Evolutionary conservation across 352 stramenopile genomes (phyloP).

Genomic region (Phytopythium sindhum): DNA sequence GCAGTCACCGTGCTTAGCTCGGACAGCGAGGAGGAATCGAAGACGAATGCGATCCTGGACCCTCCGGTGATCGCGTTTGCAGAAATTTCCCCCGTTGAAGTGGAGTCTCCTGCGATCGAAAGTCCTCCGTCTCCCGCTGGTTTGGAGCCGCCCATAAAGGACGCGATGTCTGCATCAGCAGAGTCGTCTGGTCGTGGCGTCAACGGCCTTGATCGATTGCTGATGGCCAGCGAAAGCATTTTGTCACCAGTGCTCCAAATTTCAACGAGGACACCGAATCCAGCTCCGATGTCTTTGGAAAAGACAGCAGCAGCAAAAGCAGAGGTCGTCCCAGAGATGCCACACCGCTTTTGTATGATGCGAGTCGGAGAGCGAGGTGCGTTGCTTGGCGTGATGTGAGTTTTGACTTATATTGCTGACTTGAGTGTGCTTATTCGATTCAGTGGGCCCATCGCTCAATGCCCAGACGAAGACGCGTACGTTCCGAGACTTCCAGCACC

Average conservation of each 20-base stretch:
- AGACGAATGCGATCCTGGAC: conserved; percentile 1
- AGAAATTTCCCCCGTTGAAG: background rate
- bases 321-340: conserved; percentile 2
- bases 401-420: background rate
- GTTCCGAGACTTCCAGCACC: background rate
- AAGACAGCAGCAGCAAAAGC: conserved; percentile 1
- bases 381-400: background rate
- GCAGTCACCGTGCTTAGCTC: conserved; percentile 3
- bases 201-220: background rate
- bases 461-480: background rate
- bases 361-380: conserved; percentile 5
- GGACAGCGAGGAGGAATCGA: conserved; percentile 15
- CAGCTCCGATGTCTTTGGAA: conserved; percentile 3
- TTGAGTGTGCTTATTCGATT: background rate
- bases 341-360: conserved; percentile 7
- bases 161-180: background rate
- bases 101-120: background rate
- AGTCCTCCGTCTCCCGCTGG: background rate
- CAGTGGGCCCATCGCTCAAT: background rate
- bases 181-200: background rate
- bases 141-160: too few relatives aligned
- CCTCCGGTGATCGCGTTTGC: background rate
- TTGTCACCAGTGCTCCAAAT: background rate
- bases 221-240: conserved; percentile 2
- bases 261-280: background rate